phyloP scores from a whole-genome alignment of 768 basidiomycete species.

The Russula dissimulans region DNA sequence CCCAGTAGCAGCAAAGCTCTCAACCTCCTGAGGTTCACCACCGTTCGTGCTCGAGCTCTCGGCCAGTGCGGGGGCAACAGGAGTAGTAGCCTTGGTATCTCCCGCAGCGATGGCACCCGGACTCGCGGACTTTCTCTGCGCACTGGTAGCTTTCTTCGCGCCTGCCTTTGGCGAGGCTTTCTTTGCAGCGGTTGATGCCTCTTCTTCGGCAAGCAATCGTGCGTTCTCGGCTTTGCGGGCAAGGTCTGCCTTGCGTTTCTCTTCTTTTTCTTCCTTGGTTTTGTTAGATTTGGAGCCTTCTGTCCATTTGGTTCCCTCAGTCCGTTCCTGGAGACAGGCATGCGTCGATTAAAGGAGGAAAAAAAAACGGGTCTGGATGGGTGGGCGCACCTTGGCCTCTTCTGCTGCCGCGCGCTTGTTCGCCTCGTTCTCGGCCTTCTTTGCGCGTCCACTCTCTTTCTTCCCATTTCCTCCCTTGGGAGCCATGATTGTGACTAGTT shows the following conservation, averaged over 20 bases:
- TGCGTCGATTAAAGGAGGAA: not conserved
- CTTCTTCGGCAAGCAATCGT: conserved; percentile 81
- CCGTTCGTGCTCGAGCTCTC: conserved; percentile 25
- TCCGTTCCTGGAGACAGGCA: conserved; percentile 47
- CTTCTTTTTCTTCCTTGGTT: conserved; percentile 64
- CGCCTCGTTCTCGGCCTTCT: conserved; percentile 85
- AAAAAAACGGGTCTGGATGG: not conserved
- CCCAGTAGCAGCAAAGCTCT: conserved; percentile 76
- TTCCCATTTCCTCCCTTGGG: conserved; percentile 86
- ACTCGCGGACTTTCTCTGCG: conserved; percentile 47
- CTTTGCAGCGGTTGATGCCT: conserved; percentile 46
- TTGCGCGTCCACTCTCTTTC: conserved; percentile 84
- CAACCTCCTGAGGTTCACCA: conserved; percentile 35
- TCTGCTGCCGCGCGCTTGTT: conserved; percentile 62
- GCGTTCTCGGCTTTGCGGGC: conserved; percentile 84
- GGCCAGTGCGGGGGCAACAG: conserved; percentile 13
- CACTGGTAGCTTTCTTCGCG: not conserved
- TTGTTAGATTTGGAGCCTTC: conserved; percentile 63
- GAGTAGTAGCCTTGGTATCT: conserved; percentile 32
- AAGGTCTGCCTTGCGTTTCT: conserved; percentile 70
- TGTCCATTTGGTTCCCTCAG: conserved; percentile 61
- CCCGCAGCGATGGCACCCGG: conserved; percentile 82
- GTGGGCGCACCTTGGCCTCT: conserved; percentile 44
- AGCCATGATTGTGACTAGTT: conserved; percentile 42
- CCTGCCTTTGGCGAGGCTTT: conserved; percentile 38